A percentile compares a stretch with the other conserved stretches of the same genome.
These are phyloP conservation scores for Borealophlyctis nickersoniae DNA, from an alignment of 192 early-diverging fungal species.

Conservation along the genomic window DNA sequence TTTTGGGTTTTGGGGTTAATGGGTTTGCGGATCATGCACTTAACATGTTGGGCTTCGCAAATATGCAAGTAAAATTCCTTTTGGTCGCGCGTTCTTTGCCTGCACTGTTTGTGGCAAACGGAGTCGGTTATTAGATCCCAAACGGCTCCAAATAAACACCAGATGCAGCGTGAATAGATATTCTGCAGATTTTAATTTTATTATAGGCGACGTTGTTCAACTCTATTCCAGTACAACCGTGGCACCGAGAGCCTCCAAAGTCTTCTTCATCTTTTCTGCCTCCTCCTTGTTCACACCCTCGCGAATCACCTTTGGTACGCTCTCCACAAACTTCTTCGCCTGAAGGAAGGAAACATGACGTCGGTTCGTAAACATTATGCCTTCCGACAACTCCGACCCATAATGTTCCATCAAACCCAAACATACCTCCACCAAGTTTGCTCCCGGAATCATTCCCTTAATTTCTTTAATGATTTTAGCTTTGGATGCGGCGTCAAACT, in stretches of 20 bases:
- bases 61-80: too few species aligned
- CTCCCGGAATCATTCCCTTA: slow-evolving; percentile 86
- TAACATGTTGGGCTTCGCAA: too few species aligned
- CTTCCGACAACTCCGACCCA: slow-evolving; percentile 2
- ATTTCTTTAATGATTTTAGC: slow-evolving; percentile 99
- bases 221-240: slow-evolving; percentile 89
- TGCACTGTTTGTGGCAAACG: too few species aligned
- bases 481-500: slow-evolving; percentile 90
- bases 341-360: slow-evolving; percentile 27
- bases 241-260: slow-evolving; percentile 88
- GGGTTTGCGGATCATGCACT: too few species aligned
- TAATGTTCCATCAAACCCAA: not conserved
- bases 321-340: slow-evolving; percentile 99
- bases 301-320: slow-evolving; percentile 93
- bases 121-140: too few species aligned
- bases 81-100: too few species aligned
- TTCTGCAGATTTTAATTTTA: too few species aligned
- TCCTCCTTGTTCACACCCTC: slow-evolving; percentile 88
- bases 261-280: slow-evolving; percentile 96
- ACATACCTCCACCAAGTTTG: slow-evolving; percentile 88
- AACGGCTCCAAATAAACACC: too few species aligned
- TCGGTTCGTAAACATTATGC: not conserved
- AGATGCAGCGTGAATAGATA: too few species aligned
- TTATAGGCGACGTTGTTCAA: too few species aligned
- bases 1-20: too few species aligned